Percentiles rank a stretch among this genome's conserved stretches.
phyloP scores from a whole-genome alignment of 129 eudicot genomes.

The Pulicaria dysenterica region DNA sequence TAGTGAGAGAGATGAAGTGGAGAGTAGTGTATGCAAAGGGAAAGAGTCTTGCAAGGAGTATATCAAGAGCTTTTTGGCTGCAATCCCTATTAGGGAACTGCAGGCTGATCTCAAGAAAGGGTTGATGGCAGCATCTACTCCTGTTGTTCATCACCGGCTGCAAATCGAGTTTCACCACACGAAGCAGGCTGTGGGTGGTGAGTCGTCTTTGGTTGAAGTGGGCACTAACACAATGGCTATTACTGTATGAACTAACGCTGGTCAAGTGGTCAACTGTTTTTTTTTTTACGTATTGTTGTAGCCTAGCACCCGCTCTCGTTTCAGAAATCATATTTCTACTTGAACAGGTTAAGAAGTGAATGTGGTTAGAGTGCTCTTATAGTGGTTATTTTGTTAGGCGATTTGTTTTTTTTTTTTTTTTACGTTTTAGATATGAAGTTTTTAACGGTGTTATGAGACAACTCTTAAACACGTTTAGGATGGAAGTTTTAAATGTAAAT shows the following conservation, averaged over 20 bases:
- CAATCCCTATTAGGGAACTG: slow-evolving; percentile 83
- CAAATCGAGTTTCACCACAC: slow-evolving; percentile 88
- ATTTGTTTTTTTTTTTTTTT: slow-evolving; percentile 9
- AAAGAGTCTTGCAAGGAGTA: slow-evolving; percentile 89
- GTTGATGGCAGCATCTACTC: slow-evolving; percentile 53
- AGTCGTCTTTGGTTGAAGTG: slow-evolving; percentile 23
- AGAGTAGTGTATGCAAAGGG: slow-evolving; percentile 54
- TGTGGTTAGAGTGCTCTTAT: slow-evolving; percentile 17
- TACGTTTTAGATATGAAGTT: slow-evolving; percentile 11
- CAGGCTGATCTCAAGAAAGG: slow-evolving; percentile 79
- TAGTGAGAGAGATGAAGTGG: slow-evolving; percentile 36
- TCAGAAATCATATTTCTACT: slow-evolving; percentile 6
- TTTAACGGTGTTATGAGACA: not conserved
- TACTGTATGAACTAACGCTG: not conserved
- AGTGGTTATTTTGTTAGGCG: slow-evolving; percentile 17
- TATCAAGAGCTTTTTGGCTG: slow-evolving; percentile 81
- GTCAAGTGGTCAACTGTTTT: not conserved
- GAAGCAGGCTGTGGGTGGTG: not conserved
- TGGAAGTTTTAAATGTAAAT: slow-evolving; percentile 32
- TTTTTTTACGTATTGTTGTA: slow-evolving; percentile 18
- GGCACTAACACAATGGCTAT: slow-evolving; percentile 13
- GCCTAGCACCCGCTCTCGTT: slow-evolving; percentile 26
- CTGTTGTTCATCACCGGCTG: slow-evolving; percentile 71
- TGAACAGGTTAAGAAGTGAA: slow-evolving; percentile 13
- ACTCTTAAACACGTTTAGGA: slow-evolving; percentile 11